Base-by-base conservation (phyloP, 495 filamentous ascomycete species). In the Aspergillus mulundensis region DNA sequence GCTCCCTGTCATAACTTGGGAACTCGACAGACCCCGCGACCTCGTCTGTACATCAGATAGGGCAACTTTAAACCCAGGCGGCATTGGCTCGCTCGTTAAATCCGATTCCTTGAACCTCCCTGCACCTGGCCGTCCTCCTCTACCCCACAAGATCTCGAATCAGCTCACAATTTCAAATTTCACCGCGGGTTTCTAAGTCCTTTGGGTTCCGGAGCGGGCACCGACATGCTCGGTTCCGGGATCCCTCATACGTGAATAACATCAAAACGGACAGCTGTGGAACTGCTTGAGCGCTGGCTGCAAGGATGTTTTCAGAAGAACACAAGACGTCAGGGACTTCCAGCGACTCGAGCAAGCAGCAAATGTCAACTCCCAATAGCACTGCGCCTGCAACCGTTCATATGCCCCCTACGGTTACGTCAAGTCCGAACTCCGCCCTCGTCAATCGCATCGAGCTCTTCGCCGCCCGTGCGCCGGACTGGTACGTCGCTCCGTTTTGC, bases 401-500 rank as follows among this genome's bases (percentile, higher is more conserved):
- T 44, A 36, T 63, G 34, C 54, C 60, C 15, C 48, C 64, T 41
- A 49, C 57, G 34, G 57, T 34, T 44, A 51, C 61, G 38, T 55
- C 67, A 42, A 67, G 16, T 45, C 68, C 69, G 61, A 60, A 16
- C 50, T 68, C 70, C 61, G 60, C 60, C 55, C 54, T 77, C 54
- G 64, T 83, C 58, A 81, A 79, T 56, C 69, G 72, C 51, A 66
- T 90, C 49, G 82, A 93, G 54, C 65, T 77, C 36, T 71, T 73
- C 56, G 76, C 76, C 18, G 76, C 79, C 50, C 63, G 59, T 18
- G 58, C 84, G 5, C 82, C 85, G 14, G 71, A 76, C 32, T 69
- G 69, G 16, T 79, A 71, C 47, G 71, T 88, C 30, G 77, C 84
- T 65, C 80, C 89, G 42, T 76, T 97, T 40, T 84, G 90, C 36